These are phyloP conservation scores for Isatis tinctoria DNA, from an alignment of 345 rosid genomes.

Conservation along the genomic window DNA sequence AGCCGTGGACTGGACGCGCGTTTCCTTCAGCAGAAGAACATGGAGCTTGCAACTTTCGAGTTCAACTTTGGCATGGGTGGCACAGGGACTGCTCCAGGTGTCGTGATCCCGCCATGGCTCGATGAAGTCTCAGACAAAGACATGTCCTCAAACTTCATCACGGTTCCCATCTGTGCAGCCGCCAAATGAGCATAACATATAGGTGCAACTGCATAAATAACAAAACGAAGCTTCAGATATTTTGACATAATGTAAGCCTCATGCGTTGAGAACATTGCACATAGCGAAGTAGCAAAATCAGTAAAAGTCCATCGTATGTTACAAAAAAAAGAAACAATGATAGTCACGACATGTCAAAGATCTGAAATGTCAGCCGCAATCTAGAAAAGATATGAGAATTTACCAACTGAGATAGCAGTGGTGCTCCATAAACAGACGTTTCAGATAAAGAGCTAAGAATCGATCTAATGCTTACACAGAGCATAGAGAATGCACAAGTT, in stretches of 20 bases:
- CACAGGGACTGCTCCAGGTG: conserved; percentile 26
- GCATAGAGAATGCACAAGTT: conserved; percentile 68
- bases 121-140: conserved; percentile 10
- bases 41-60: conserved; percentile 47
- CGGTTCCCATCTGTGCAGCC: conserved; percentile 31
- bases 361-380: neutral
- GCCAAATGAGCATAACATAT: conserved; percentile 32
- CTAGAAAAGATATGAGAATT: neutral
- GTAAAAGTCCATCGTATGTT: neutral
- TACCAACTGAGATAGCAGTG: conserved; percentile 84
- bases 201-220: conserved; percentile 25
- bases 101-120: conserved; percentile 23
- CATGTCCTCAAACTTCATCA: conserved; percentile 26
- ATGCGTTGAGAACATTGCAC: too few species aligned
- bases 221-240: neutral
- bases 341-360: neutral
- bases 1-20: neutral
- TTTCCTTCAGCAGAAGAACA: conserved; percentile 68
- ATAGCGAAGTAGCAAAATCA: neutral
- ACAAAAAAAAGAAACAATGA: neutral
- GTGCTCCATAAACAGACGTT: conserved; percentile 44
- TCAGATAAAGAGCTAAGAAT: neutral
- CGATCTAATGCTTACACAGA: conserved; percentile 49
- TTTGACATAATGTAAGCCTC: neutral
- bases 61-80: conserved; percentile 55